Evolutionary conservation across 352 stramenopile species (phyloP).

Genomic region (Phytophthora lateralis): DNA sequence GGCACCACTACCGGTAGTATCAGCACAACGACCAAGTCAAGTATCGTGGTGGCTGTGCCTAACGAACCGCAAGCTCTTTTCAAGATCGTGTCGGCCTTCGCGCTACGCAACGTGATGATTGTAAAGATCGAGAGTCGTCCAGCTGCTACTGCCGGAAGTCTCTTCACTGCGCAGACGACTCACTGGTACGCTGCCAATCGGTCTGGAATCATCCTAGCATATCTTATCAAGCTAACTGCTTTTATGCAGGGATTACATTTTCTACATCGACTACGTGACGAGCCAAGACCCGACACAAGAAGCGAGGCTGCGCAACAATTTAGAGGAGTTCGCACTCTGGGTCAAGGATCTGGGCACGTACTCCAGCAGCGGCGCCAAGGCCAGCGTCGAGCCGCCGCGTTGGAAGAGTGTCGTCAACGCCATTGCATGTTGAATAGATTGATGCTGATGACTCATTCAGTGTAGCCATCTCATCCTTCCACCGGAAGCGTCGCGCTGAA

Average conservation of each 20-base stretch:
- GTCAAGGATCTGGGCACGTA: conserved; percentile 80
- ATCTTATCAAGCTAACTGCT: not conserved
- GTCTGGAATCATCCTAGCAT: not conserved
- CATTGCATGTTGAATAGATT: conserved; percentile 55
- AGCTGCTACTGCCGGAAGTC: conserved; percentile 56
- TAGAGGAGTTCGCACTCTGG: conserved; percentile 81
- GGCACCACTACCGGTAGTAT: conserved; percentile 10
- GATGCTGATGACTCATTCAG: not conserved
- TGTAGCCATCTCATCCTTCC: conserved; percentile 12
- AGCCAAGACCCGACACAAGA: conserved; percentile 54
- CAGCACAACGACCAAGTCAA: conserved; percentile 57
- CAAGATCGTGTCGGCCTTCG: conserved; percentile 81
- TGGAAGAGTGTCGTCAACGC: conserved; percentile 72
- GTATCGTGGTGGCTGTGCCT: conserved; percentile 69
- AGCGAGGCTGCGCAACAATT: conserved; percentile 53
- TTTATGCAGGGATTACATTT: conserved; percentile 71
- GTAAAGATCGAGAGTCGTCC: conserved; percentile 86
- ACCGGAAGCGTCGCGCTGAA: conserved; percentile 4
- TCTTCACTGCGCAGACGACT: conserved; percentile 72
- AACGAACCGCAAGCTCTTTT: conserved; percentile 78
- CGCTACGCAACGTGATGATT: conserved; percentile 76
- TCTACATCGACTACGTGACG: conserved; percentile 79
- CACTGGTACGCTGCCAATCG: conserved; percentile 50
- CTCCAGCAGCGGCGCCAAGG: conserved; percentile 62
- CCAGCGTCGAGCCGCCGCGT: conserved; percentile 64